Conservation (phyloP, 352 stramenopile genomes). For the Phytophthora megakarya region DNA sequence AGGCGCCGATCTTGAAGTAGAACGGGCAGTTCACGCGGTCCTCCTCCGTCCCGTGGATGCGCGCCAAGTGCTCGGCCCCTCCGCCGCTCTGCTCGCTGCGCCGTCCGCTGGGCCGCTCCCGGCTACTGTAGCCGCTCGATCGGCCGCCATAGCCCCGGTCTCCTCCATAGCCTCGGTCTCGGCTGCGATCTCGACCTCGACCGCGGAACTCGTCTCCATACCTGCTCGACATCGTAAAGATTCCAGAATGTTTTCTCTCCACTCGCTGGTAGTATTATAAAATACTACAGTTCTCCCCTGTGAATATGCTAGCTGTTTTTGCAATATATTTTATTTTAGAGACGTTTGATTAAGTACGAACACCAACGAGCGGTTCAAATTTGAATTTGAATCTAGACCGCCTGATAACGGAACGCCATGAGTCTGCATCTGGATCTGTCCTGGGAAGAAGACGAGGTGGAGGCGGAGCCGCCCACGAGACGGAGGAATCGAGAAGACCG, state of each 20-base stretch:
- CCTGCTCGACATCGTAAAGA: constrained; percentile 66
- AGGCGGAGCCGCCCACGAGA: constrained; percentile 13
- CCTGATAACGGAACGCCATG: constrained; percentile 21
- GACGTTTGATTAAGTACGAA: constrained; percentile 5
- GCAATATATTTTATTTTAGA: neutral
- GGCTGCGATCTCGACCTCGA: constrained; percentile 70
- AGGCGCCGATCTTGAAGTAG: constrained; percentile 99
- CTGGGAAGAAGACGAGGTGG: constrained; percentile 44
- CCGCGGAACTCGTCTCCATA: constrained; percentile 77
- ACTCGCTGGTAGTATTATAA: constrained; percentile 19
- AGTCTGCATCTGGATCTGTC: constrained; percentile 38
- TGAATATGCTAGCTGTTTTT: neutral
- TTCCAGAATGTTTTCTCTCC: constrained; percentile 47
- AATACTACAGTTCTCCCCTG: neutral
- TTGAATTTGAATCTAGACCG: too few relatives aligned
- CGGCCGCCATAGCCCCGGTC: constrained; percentile 47
- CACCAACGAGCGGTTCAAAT: constrained; percentile 26
- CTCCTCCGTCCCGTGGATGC: constrained; percentile 98
- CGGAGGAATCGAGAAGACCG: constrained; percentile 14
- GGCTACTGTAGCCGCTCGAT: constrained; percentile 52
- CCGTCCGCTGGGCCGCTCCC: constrained; percentile 56
- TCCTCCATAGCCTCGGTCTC: constrained; percentile 58
- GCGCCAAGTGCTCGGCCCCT: constrained; percentile 94
- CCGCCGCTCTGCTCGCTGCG: constrained; percentile 75
- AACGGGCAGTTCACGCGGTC: constrained; percentile 99